A percentile compares a stretch with the other conserved stretches of the same genome.
These are phyloP conservation scores for Macrophomina tecta DNA, from an alignment of 2,329 filamentous ascomycete species.

Conservation along the genomic window DNA sequence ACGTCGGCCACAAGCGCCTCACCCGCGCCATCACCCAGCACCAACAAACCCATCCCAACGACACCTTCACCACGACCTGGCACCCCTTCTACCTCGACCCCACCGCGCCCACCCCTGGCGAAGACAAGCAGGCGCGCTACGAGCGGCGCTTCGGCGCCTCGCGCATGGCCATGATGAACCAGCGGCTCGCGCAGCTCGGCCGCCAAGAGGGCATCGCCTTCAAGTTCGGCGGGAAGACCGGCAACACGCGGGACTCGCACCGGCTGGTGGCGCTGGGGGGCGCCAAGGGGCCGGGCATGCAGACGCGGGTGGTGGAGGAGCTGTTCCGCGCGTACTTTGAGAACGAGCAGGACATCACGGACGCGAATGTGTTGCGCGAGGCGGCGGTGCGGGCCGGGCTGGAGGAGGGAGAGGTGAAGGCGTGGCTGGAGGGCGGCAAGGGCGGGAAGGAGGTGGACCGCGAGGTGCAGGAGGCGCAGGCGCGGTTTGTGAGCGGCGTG, in stretches of 20 bases:
- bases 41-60: conserved; percentile 66
- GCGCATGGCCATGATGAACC: conserved; percentile 63
- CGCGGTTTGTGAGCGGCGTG: conserved; percentile 68
- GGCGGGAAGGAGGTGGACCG: conserved; percentile 54
- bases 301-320: conserved; percentile 49
- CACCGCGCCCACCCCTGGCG: conserved; percentile 58
- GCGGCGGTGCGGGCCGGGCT: conserved; percentile 53
- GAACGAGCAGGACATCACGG: conserved; percentile 56
- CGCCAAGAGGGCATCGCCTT: conserved; percentile 74
- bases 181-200: conserved; percentile 65
- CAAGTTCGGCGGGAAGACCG: conserved; percentile 71
- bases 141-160: conserved; percentile 68
- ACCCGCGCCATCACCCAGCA: conserved; percentile 73
- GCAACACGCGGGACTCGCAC: conserved; percentile 81
- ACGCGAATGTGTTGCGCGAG: conserved; percentile 46
- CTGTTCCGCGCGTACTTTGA: conserved; percentile 53
- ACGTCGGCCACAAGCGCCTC: conserved; percentile 78
- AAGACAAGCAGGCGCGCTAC: conserved; percentile 64
- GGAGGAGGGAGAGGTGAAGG: conserved; percentile 48
- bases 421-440: conserved; percentile 52
- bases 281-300: conserved; percentile 58
- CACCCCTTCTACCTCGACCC: conserved; percentile 82
- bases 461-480: conserved; percentile 52
- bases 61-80: conserved; percentile 78
- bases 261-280: conserved; percentile 74